A percentile compares a stretch with the other conserved stretches of the same genome.
phyloP scores from a whole-genome alignment of 2,329 filamentous ascomycete genomes.

The Lecanosticta acicola region DNA sequence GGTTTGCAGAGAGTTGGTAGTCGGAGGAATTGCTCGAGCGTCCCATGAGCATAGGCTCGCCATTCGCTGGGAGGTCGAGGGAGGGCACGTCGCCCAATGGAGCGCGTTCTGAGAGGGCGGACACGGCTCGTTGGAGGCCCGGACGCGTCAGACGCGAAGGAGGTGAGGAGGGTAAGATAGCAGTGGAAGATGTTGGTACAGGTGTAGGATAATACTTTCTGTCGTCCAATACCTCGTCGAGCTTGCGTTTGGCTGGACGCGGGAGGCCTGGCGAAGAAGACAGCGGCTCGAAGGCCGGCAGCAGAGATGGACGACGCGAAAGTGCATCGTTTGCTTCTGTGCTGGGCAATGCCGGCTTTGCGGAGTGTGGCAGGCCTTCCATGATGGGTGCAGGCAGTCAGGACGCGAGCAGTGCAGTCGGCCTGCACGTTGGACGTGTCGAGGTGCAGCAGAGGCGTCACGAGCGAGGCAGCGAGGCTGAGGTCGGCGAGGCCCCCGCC shows the following conservation, averaged over 20 bases:
- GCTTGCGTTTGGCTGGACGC: slow-evolving; percentile 61
- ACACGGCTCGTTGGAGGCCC: slow-evolving; percentile 55
- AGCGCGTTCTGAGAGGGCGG: slow-evolving; percentile 67
- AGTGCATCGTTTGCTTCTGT: slow-evolving; percentile 17
- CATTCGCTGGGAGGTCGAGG: slow-evolving; percentile 72
- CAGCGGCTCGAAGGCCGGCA: slow-evolving; percentile 73
- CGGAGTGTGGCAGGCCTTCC: slow-evolving; percentile 17
- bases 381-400: slow-evolving; percentile 20
- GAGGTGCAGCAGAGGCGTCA: background rate
- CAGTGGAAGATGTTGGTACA: slow-evolving; percentile 87
- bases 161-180: slow-evolving; percentile 82
- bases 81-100: slow-evolving; percentile 80
- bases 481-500: background rate
- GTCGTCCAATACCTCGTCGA: slow-evolving; percentile 44
- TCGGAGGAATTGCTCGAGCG: slow-evolving; percentile 93
- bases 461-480: slow-evolving; percentile 1
- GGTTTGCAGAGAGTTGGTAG: slow-evolving; percentile 87
- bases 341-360: slow-evolving; percentile 13
- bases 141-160: slow-evolving; percentile 51
- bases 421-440: slow-evolving; percentile 7
- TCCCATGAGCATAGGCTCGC: slow-evolving; percentile 79
- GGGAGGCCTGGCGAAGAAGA: slow-evolving; percentile 72
- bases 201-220: slow-evolving; percentile 76
- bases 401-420: slow-evolving; percentile 13
- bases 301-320: slow-evolving; percentile 52